phyloP scores from a whole-genome alignment of 371 early-diverging fungal genomes.

The Synchytrium microbalum region DNA sequence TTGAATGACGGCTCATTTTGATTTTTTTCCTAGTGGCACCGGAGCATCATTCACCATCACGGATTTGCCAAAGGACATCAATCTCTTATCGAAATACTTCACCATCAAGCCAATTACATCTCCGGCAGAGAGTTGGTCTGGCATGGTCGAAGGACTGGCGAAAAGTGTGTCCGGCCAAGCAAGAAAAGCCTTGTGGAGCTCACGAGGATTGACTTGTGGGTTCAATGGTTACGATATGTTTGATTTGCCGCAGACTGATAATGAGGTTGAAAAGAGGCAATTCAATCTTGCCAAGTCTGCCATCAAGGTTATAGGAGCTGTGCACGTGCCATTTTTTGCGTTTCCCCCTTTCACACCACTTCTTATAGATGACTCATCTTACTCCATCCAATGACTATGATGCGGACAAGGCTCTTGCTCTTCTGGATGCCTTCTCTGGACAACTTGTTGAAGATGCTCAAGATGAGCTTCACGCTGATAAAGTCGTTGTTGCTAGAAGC shows the following conservation, averaged over 20 bases:
- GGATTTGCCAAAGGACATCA: neutral
- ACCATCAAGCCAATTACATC: neutral
- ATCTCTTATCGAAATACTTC: neutral
- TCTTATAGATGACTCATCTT: constrained; percentile 42
- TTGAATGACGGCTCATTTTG: neutral
- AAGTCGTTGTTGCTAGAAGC: constrained; percentile 23
- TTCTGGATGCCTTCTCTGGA: constrained; percentile 31
- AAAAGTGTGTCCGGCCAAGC: neutral
- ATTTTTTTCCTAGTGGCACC: neutral
- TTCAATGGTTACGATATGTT: neutral
- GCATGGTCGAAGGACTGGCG: neutral
- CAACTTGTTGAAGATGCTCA: constrained; percentile 15
- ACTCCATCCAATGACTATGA: constrained; percentile 46
- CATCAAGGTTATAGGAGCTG: constrained; percentile 23
- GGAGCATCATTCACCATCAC: neutral
- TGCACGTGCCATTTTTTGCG: neutral
- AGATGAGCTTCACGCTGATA: constrained; percentile 12
- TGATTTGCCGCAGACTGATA: neutral
- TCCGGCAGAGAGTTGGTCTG: neutral
- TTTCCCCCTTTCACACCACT: neutral
- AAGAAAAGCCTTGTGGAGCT: neutral
- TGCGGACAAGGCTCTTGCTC: constrained; percentile 32
- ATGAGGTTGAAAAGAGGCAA: neutral
- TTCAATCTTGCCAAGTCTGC: constrained; percentile 20
- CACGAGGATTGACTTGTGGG: neutral